These are phyloP conservation scores for Hypoxylon subgilvum DNA, from an alignment of 495 filamentous ascomycete genomes.

Conservation along the genomic window DNA sequence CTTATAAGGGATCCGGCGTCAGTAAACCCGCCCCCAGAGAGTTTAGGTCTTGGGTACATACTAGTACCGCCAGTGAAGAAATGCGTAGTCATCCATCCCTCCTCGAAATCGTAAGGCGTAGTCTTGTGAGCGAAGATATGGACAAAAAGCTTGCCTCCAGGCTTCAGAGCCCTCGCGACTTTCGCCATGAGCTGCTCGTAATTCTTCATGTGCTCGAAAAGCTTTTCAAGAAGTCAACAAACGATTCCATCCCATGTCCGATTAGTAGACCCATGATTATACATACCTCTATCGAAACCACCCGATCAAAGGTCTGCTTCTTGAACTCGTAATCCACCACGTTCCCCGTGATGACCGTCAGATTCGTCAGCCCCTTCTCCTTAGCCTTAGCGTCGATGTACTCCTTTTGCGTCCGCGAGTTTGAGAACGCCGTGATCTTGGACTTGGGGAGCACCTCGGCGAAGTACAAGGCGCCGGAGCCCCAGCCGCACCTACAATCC, in stretches of 20 bases:
- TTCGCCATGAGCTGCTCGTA: conserved; percentile 69
- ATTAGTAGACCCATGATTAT: too few species aligned
- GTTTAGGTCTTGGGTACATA: conserved; percentile 7
- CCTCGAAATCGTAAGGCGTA: conserved; percentile 69
- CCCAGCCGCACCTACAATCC: conserved; percentile 68
- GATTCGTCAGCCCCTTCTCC: conserved; percentile 59
- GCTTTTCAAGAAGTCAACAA: conserved; percentile 33
- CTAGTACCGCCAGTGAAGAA: conserved; percentile 74
- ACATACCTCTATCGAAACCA: conserved; percentile 63
- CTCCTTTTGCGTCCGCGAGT: conserved; percentile 67
- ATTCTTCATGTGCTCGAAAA: conserved; percentile 79
- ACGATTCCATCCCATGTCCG: neutral
- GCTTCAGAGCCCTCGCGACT: conserved; percentile 59
- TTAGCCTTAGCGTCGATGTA: conserved; percentile 65
- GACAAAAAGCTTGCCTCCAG: conserved; percentile 67
- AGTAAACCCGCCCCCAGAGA: neutral
- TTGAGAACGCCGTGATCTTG: conserved; percentile 67
- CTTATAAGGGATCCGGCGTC: conserved; percentile 12
- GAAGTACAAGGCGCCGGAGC: conserved; percentile 65
- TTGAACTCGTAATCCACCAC: conserved; percentile 66
- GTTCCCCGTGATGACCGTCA: conserved; percentile 66
- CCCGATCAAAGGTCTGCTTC: conserved; percentile 60
- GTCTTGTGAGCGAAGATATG: conserved; percentile 67
- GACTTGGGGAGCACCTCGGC: conserved; percentile 64
- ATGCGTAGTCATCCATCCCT: conserved; percentile 73